Evolutionary conservation across 192 early-diverging fungal genomes (phyloP), one percentile per base, ranked within the genome.

Genomic region (Coemansia sp.): DNA sequence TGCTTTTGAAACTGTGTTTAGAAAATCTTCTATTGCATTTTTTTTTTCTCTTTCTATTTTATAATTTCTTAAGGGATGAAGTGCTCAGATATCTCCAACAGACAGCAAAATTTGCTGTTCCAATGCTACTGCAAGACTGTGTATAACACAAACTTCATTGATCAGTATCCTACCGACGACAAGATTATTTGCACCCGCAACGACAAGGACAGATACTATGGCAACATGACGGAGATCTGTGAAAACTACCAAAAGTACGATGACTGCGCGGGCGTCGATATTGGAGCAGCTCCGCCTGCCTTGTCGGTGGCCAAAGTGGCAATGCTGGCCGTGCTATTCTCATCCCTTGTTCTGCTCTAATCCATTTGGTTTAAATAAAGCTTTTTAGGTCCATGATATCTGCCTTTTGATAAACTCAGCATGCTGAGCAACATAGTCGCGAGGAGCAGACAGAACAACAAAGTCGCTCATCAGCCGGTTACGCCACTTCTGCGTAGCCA

Each of bases 71-170:
- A 48, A 41, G 50, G 7, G 13, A 65, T 58, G 50, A 43, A 68
- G 61, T 76, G 72, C 55, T 65, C 72, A 1, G 72, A 76, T 51
- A 76, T 76, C 41, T 65, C 62, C 62, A 8, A 49, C 11, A 50
- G 62, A 49, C 72, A 76, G 51, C 72, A 65, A 15, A 16, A 23
- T 5, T 52, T 76, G 20, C 43, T 76, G 40, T 63, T 76, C 44
- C 72, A 76, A 48, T 76, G 72, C 58, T 76, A 61, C 59, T 76
- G 72, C 62, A 60, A 76, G 50, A 76, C 72, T 12, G 55, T 44
- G 19, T 76, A 69, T 58, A 69, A 65, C 55, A 76, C 72, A 30
- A 65, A 69, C 51, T 69, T 76, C 43, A 57, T 54, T 50, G 55
- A 69, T 38, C 50, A 51, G 33, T 63, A 53, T n/a, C 39, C 49